Base-by-base conservation (phyloP, 345 rosid genomes). In the Hibiscus trionum region DNA sequence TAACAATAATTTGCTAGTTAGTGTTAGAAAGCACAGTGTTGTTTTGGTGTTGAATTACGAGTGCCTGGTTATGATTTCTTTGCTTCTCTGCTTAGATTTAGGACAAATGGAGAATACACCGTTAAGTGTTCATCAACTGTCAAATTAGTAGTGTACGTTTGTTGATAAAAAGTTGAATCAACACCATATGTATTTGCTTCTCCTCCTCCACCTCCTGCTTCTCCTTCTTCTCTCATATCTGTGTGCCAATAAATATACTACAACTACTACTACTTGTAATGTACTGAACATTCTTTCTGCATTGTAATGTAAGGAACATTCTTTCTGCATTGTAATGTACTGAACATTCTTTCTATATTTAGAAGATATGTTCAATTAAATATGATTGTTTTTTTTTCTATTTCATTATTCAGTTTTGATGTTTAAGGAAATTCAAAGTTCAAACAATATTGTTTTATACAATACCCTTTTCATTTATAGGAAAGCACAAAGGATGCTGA, bases 401-500 rank as follows among this genome's bases (percentile, higher is more conserved):
- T 49, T 75, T 39, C 26, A 17, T 61, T 11, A 9, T 63, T 3
- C 29, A 14, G 31, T 61, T 61, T 16, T 46, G 52, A 24, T n/a
- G 29, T 33, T 29, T 17, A 37, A 1, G 61, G 17, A 19, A 33
- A 11, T 70, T 12, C 24, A 6, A 19, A 33, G 6, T 70, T 12
- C 24, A 6, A 12, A 14, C 33, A 66, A 44, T 26, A n/a, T 33
- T 72, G 24, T 52, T 47, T 47, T 24, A 39, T 71, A 7, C 4
- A 3, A 0, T n/a, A 26, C 21, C 35, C 59, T 37, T 65, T 81
- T 76, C 1, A 19, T 78, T 17, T 65, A 24, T 73, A 93, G 97
- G 98, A 91, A 82, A 91, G 97, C 46, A 91, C 97, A 9, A 88
- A 83, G 72, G 96, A 78, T 31, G 94, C 88, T 5, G 88, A 90